Evolutionary conservation across 2,329 filamentous ascomycete species (phyloP).

Genomic region (Didymella pinodella): DNA sequence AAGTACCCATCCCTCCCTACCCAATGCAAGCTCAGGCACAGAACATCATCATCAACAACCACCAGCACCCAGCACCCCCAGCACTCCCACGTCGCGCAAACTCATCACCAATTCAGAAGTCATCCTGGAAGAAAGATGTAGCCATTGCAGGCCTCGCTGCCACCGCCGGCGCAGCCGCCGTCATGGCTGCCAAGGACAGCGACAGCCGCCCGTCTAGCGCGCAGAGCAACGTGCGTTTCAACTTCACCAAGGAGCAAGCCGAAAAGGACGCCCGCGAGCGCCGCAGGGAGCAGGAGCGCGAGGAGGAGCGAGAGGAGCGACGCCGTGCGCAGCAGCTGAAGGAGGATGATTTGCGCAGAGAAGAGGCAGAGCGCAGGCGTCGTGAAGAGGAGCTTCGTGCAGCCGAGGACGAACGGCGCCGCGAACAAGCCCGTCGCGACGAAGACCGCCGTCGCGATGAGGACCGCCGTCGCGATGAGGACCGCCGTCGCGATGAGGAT

Average conservation of each 20-base stretch:
- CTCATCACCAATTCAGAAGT: constrained; percentile 56
- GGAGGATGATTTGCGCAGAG: constrained; percentile 29
- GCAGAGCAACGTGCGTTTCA: constrained; percentile 63
- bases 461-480: constrained; percentile 30
- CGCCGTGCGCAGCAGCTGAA: constrained; percentile 32
- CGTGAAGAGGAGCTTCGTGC: constrained; percentile 23
- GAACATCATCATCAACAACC: constrained; percentile 30
- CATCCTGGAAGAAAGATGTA: constrained; percentile 52
- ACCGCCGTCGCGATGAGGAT: constrained; percentile 31
- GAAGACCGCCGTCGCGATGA: constrained; percentile 33
- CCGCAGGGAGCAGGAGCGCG: constrained; percentile 34
- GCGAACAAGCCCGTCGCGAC: constrained; percentile 33
- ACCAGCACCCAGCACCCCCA: constrained; percentile 30
- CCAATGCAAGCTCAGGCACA: constrained; percentile 30
- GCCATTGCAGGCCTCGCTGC: constrained; percentile 55
- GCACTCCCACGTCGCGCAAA: constrained; percentile 53
- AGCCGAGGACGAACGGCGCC: constrained; percentile 32
- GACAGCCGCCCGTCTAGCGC: constrained; percentile 37
- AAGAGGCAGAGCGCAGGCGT: constrained; percentile 28
- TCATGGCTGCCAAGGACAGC: constrained; percentile 40
- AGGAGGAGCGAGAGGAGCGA: constrained; percentile 41
- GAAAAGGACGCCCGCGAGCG: constrained; percentile 56
- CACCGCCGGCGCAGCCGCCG: constrained; percentile 53
- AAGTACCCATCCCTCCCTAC: constrained; percentile 31
- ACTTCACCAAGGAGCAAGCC: constrained; percentile 64